These are phyloP conservation scores for Tremellales sp. DNA, from an alignment of 1,284 basidiomycete species.

Conservation along the genomic window DNA sequence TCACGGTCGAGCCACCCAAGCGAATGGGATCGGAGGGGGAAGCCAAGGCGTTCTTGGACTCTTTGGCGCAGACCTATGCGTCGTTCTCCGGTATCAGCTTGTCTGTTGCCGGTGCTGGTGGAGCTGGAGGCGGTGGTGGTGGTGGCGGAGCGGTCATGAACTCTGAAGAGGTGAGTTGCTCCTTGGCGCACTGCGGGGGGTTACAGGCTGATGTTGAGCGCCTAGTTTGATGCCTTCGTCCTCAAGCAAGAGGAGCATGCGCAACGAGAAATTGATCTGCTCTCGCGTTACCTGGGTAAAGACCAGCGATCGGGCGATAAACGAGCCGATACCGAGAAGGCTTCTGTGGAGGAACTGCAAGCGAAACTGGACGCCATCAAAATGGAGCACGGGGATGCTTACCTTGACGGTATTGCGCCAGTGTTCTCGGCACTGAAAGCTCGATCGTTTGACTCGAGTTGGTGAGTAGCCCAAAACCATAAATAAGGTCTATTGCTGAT, in stretches of 20 bases:
- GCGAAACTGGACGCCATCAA: slow-evolving; percentile 71
- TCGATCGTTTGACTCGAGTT: slow-evolving; percentile 94
- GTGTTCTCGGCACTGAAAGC: slow-evolving; percentile 92
- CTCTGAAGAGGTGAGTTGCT: no score
- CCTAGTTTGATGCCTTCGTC: slow-evolving; percentile 94
- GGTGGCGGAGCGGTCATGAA: slow-evolving; percentile 83
- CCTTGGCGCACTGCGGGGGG: no score
- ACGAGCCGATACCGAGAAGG: slow-evolving; percentile 79
- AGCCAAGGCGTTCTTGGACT: slow-evolving; percentile 90
- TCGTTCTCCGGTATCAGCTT: slow-evolving; percentile 81
- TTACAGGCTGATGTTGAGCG: no score
- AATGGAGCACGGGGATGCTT: slow-evolving; percentile 80
- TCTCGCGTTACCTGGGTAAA: slow-evolving; percentile 91
- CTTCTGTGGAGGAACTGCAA: slow-evolving; percentile 61
- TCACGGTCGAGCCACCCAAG: slow-evolving; percentile 90
- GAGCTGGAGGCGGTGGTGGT: slow-evolving; percentile 58
- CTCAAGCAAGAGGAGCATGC: slow-evolving; percentile 89
- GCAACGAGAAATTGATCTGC: slow-evolving; percentile 87
- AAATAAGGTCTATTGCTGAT: slow-evolving; percentile 1
- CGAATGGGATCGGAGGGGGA: slow-evolving; percentile 87
- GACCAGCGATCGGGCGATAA: slow-evolving; percentile 90
- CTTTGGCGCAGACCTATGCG: slow-evolving; percentile 77
- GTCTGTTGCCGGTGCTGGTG: slow-evolving; percentile 60
- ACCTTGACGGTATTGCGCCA: slow-evolving; percentile 92
- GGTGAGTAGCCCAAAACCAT: slow-evolving; percentile 49